These are phyloP conservation scores for Metschnikowia anglica DNA, from an alignment of 805 yeast genomes.

Conservation along the genomic window DNA sequence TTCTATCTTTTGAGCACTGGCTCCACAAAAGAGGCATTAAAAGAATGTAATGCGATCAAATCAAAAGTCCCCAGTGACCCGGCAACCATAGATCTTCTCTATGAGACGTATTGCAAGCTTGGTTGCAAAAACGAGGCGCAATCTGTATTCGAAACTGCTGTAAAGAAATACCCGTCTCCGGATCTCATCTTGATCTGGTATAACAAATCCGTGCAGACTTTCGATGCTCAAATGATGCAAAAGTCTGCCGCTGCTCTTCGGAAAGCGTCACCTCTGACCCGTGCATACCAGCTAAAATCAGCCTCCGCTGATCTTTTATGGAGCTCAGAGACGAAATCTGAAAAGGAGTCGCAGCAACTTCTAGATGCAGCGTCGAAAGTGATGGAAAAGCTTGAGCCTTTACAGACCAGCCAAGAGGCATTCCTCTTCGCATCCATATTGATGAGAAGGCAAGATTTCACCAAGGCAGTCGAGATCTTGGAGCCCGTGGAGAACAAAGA, in stretches of 20 bases:
- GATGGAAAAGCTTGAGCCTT: conserved; percentile 52
- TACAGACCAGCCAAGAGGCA: conserved; percentile 60
- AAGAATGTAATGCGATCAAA: conserved; percentile 29
- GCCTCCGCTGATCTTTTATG: conserved; percentile 53
- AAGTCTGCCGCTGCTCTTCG: conserved; percentile 42
- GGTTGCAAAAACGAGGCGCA: conserved; percentile 37
- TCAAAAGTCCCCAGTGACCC: conserved; percentile 53
- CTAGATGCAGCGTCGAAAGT: conserved; percentile 34
- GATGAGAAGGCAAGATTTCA: conserved; percentile 32
- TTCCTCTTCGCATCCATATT: conserved; percentile 58
- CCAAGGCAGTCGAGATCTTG: conserved; percentile 29
- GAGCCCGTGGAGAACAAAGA: conserved; percentile 41
- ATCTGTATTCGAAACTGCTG: conserved; percentile 55
- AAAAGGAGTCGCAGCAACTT: conserved; percentile 36
- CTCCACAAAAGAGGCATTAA: conserved; percentile 31
- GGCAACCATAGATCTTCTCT: conserved; percentile 49
- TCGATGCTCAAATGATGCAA: conserved; percentile 53
- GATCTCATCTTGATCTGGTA: conserved; percentile 58
- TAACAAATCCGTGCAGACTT: conserved; percentile 45
- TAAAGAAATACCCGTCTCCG: conserved; percentile 54
- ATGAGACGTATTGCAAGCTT: conserved; percentile 41
- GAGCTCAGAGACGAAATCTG: conserved; percentile 31
- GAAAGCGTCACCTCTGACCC: conserved; percentile 19
- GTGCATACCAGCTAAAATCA: conserved; percentile 49
- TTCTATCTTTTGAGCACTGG: conserved; percentile 36